Evolutionary conservation across 116 monocot species (phyloP), one percentile per base, ranked within the genome.

Genomic region (Phalaenopsis hybrid): DNA sequence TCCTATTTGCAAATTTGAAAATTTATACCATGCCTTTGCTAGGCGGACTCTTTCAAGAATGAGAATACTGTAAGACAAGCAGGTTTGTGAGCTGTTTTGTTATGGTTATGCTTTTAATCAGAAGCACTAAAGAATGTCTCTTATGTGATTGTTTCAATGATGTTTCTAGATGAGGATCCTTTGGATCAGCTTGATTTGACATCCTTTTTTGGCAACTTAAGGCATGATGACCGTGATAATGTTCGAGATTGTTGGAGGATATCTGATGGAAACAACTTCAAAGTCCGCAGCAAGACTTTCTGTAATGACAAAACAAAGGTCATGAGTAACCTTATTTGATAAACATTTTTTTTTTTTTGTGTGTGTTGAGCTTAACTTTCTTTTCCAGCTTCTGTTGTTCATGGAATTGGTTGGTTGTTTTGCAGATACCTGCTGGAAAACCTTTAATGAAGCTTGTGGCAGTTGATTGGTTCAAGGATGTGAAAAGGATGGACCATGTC

Each of bases 361-460:
- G 28, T 15, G 15, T 37, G 15, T 55, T 28, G 25, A 52, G 43
- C 72, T 41, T 72, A 41, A 28, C 15, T 67, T 0, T 16, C 37
- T 72, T 48, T 59, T 52, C 11, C 18, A 41, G 16, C 28, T 79
- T 50, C 49, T 78, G 23, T 23, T 86, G 20, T 43, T 72, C 70
- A 65, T 83, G 79, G 49, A 61, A 28, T 78, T 37, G 11, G 57
- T n/a, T 67, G 13, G 49, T 68, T 70, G 76, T 84, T 33, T 82
- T 87, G 80, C 85, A 98, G 98, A 85, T 90, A 85, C 93, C 92
- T 77, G 92, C 90, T 75, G 92, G 95, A 9, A 98, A 98, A 57
- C 93, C 86, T 83, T 86, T 92, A 34, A 98, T 98, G 98, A 87
- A 98, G 55, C 92, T 98, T 81, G 93, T 91, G 58, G 95, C 98